Evolutionary conservation across 257 asterid genomes (phyloP), one percentile per base, ranked within the genome.

Genomic region (Agastache rugosa): DNA sequence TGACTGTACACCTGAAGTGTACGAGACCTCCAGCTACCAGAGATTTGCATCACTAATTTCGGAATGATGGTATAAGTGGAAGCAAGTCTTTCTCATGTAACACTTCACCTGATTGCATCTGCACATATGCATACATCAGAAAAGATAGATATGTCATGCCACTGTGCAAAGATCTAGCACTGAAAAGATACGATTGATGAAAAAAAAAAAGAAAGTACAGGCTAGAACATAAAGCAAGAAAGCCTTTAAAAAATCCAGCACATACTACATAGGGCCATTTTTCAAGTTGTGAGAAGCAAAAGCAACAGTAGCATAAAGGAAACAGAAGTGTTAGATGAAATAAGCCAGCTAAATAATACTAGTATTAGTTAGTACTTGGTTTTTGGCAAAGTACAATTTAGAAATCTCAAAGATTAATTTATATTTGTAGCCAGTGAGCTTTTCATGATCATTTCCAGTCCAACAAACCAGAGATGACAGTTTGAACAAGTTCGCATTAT

Each of bases 1-100:
- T 31, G 8, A 37, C 11, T 37, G 31, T 63, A 29, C 23, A 92
- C 99, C 99, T 84, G 87, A 74, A 94, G 91, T 74, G 89, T 81
- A 60, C 93, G 91, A 72, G 69, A 74, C 81, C 89, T 88, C 99
- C 96, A 89, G 72, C 69, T 79, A 82, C 83, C 86, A 76, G 93
- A 79, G 69, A 87, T 73, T 69, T 65, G 82, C 80, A 77, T 54
- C 34, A 83, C 54, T 67, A 92, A 83, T 77, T 92, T 88, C 62
- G 99, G 95, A 71, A 88, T 80, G 87, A 89, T 14, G 92, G 75
- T 67, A 94, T 75, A 41, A 94, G 83, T 37, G 92, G 83, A 81
- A 94, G 88, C 81, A 92, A 75, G 74, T 84, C 88, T 85, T 85
- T 90, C 78, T 85, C 95, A 48, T 79, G 85, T 72, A 75, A 45